Evolutionary conservation across 768 basidiomycete species (phyloP), one percentile per base, ranked within the genome.

Genomic region (Panus rudis): DNA sequence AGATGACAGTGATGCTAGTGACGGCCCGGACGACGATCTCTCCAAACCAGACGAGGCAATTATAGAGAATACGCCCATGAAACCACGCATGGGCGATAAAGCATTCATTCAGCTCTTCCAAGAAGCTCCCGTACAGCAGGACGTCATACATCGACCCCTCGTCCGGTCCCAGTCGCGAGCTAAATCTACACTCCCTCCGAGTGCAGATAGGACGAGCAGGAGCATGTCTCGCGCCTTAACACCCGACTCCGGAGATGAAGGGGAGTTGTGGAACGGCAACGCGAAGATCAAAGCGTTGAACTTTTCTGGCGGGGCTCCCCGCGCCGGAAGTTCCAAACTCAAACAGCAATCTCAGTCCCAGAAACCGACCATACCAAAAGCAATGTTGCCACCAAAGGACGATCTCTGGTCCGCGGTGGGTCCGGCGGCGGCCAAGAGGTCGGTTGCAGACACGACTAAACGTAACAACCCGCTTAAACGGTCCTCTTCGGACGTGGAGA

Each of bases 61-160:
- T 55, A 68, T 90, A 4, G 76, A 70, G 24, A 78, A 87, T 55
- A 85, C 87, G 4, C 87, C 87, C 7, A 67, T 79, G 41, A 89
- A 89, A 58, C 66, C 66, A 17, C 69, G 71, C 3, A 63, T 64
- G 20, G 72, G 73, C 34, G 71, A 72, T 40, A 82, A 76, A 57
- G 70, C 70, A 2, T 90, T 87, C 66, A 78, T 74, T 48, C 61
- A 75, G 22, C 62, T 90, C 35, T 90, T 90, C 56, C 75, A 84
- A 21, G 72, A 75, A 37, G 49, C 45, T 16, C 37, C 39, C 28
- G 47, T 53, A 16, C 41, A 43, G 37, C 32, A 46, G 16, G 31
- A 41, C 38, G 7, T 28, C n/a, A n/a, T 26, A 21, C 21, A 16
- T 37, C 28, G 5, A 14, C 31, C 16, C 22, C 39, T 16, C 25